phyloP scores from a whole-genome alignment of 2,329 filamentous ascomycete species.

The Colletotrichum trifolii region DNA sequence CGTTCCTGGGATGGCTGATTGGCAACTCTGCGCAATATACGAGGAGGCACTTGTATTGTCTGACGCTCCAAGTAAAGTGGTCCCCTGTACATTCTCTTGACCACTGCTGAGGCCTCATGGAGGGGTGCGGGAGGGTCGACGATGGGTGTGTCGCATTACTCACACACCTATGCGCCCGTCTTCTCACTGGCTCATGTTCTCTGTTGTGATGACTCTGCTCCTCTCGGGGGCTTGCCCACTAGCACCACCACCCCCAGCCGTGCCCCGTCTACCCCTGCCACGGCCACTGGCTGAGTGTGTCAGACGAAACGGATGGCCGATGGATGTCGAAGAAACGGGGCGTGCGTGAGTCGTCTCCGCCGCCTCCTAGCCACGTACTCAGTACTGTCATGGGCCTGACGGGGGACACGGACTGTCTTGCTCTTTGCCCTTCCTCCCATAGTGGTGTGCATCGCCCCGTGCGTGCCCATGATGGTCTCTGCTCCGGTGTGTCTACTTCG shows the following conservation, averaged over 20 bases:
- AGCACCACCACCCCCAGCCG: slow-evolving; percentile 26
- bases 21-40: slow-evolving; percentile 63
- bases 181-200: slow-evolving; percentile 7
- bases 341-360: slow-evolving; percentile 33
- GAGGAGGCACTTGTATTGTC: slow-evolving; percentile 51
- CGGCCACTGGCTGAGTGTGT: slow-evolving; percentile 32
- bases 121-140: neutral
- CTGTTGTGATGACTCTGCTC: slow-evolving; percentile 32
- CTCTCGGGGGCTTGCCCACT: slow-evolving; percentile 7
- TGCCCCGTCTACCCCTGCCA: slow-evolving; percentile 35
- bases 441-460: slow-evolving; percentile 13
- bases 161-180: slow-evolving; percentile 2
- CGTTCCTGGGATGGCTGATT: slow-evolving; percentile 43
- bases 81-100: slow-evolving; percentile 31
- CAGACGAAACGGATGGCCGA: slow-evolving; percentile 36
- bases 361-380: slow-evolving; percentile 23
- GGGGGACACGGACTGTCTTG: slow-evolving; percentile 31
- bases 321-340: slow-evolving; percentile 36
- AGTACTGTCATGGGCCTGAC: slow-evolving; percentile 10
- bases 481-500: neutral
- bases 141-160: slow-evolving; percentile 22
- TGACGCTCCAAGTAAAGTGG: slow-evolving; percentile 62
- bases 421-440: slow-evolving; percentile 20
- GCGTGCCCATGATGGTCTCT: slow-evolving; percentile 22
- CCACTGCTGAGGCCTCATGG: slow-evolving; percentile 40